Percentiles rank a stretch among this genome's conserved stretches.
Conservation (phyloP, 768 basidiomycete species). For the Coprinopsis strossmayeri region DNA sequence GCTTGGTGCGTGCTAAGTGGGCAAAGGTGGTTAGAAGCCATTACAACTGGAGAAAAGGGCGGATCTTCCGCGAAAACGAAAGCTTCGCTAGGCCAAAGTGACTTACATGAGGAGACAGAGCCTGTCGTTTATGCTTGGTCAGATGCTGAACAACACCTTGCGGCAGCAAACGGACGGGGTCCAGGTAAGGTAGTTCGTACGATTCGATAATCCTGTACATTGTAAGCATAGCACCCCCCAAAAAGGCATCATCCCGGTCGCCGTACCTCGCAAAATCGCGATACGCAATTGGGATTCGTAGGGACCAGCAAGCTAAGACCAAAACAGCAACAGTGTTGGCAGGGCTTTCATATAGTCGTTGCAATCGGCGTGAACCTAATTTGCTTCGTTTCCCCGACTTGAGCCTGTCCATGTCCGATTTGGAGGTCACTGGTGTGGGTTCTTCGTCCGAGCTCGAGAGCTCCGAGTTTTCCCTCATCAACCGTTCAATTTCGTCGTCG, state of each 20-base stretch:
- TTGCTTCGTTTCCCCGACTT: constrained; percentile 22
- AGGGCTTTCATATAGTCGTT: constrained; percentile 28
- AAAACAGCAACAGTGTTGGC: constrained; percentile 58
- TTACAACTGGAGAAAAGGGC: neutral
- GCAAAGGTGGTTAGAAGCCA: neutral
- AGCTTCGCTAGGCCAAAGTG: too few species aligned
- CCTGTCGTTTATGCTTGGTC: constrained; percentile 59
- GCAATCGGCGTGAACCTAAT: constrained; percentile 10
- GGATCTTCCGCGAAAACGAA: constrained; percentile 2
- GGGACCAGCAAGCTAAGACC: constrained; percentile 69
- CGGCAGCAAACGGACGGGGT: constrained; percentile 59
- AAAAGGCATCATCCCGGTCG: neutral
- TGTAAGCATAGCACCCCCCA: too few species aligned
- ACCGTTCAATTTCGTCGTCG: constrained; percentile 15
- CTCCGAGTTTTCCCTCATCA: constrained; percentile 14
- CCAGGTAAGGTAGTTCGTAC: constrained; percentile 77
- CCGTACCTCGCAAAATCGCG: constrained; percentile 69
- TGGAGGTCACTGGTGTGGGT: neutral
- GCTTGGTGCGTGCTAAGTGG: constrained; percentile 56
- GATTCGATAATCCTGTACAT: constrained; percentile 59
- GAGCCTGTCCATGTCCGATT: constrained; percentile 15
- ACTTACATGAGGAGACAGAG: constrained; percentile 67
- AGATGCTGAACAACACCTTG: constrained; percentile 58
- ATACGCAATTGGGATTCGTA: constrained; percentile 72
- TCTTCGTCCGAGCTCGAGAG: constrained; percentile 16